These are phyloP conservation scores for Tylopilus vinaceipallidus DNA, from an alignment of 768 basidiomycete species.

Conservation along the genomic window DNA sequence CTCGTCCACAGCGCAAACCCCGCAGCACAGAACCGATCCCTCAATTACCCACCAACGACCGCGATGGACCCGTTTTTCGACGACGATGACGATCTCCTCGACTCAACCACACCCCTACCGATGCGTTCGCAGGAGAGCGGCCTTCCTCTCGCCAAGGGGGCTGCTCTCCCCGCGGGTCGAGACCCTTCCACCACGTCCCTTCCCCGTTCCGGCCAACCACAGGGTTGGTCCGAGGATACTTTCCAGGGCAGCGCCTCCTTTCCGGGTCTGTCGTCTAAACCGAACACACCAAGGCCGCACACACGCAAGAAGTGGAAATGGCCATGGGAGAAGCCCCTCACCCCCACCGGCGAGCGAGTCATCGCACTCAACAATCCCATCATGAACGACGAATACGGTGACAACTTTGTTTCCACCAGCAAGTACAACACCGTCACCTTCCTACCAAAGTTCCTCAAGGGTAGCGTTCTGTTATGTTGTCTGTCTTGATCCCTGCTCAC, in stretches of 20 bases:
- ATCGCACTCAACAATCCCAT: constrained; percentile 77
- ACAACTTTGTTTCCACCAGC: constrained; percentile 89
- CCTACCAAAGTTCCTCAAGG: constrained; percentile 88
- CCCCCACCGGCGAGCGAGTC: constrained; percentile 69
- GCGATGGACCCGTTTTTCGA: constrained; percentile 80
- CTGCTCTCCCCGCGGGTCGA: constrained; percentile 60
- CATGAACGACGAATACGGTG: constrained; percentile 64
- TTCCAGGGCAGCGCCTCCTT: constrained; percentile 47
- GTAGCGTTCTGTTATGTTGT: constrained; percentile 43
- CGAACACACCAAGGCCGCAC: constrained; percentile 12
- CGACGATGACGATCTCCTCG: constrained; percentile 59
- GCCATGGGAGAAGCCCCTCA: constrained; percentile 77
- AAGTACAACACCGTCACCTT: constrained; percentile 92
- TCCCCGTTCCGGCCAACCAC: constrained; percentile 43
- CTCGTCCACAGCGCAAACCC: constrained; percentile 29
- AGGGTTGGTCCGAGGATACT: constrained; percentile 67
- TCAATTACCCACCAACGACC: constrained; percentile 54
- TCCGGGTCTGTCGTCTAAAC: constrained; percentile 28
- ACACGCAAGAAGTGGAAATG: constrained; percentile 58
- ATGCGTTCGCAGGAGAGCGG: constrained; percentile 47
- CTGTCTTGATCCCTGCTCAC: constrained; percentile 4
- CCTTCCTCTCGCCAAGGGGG: constrained; percentile 55
- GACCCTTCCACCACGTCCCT: constrained; percentile 48
- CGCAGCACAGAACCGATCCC: constrained; percentile 14
- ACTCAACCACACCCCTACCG: constrained; percentile 16